phyloP scores from a whole-genome alignment of 2,329 filamentous ascomycete genomes.

The Aureobasidium lini region DNA sequence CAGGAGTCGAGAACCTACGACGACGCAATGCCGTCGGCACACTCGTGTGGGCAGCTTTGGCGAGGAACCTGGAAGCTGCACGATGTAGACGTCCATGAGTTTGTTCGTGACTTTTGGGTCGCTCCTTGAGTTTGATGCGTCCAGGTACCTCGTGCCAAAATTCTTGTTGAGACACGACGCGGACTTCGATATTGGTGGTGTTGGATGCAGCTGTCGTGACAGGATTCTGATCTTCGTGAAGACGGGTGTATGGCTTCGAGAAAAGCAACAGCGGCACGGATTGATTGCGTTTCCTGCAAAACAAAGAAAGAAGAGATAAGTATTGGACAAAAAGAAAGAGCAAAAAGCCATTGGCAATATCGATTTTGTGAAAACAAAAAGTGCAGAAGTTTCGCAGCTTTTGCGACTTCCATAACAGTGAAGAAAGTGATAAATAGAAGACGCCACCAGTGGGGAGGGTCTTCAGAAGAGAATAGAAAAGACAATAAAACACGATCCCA shows the following conservation, averaged over 20 bases:
- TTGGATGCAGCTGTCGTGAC: neutral
- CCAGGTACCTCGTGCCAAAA: neutral
- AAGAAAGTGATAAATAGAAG: neutral
- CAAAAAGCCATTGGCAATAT: neutral
- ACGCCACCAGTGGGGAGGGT: neutral
- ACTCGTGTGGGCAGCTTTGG: neutral
- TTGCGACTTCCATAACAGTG: neutral
- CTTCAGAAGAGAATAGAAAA: neutral
- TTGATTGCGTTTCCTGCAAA: neutral
- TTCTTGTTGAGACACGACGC: neutral
- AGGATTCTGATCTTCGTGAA: neutral
- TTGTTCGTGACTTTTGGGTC: neutral
- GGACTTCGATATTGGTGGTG: no score
- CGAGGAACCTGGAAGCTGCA: neutral
- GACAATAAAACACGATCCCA: neutral
- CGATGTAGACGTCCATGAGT: neutral
- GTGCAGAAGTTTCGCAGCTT: neutral
- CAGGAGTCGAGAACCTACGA: neutral
- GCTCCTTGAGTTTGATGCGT: neutral
- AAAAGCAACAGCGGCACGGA: neutral
- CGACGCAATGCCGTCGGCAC: neutral
- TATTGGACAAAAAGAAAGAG: neutral
- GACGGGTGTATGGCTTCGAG: neutral
- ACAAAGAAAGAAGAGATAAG: neutral
- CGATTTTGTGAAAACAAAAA: neutral